Evolutionary conservation across 768 basidiomycete genomes (phyloP), one percentile per base, ranked within the genome.

Genomic region (Mrakia blollopis): DNA sequence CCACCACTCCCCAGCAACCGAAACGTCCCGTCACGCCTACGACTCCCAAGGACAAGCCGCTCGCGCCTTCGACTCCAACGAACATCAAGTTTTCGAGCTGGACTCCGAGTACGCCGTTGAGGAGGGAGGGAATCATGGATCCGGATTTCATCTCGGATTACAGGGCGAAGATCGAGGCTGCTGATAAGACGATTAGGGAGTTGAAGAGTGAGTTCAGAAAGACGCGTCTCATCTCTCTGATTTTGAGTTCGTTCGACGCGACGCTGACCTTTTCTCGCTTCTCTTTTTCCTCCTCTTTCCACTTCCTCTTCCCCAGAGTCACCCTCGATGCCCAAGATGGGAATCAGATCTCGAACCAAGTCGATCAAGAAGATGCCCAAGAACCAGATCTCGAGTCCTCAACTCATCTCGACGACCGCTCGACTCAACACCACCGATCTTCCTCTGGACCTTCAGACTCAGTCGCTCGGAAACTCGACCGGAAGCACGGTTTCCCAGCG

Each of bases 341-440:
- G 65, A n/a, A 35, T 68, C 37, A 3, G 37, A 4, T 39, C 65
- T 14, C 63, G 63, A 39, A 68, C 37, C 41, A 69, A 52, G 30
- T 50, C 65, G 44, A 32, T n/a, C 57, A 76, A 76, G 75, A 60
- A 37, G 41, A 69, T 52, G 68, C n/a, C n/a, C 11, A 71, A 44
- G 60, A 44, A 62, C 11, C 21, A 21, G 6, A 76, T 76, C 60
- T 76, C 75, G 32, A n/a, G 47, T n/a, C 75, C 75, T 7, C 75
- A 76, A 5, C 60, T 76, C 41, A 76, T 76, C 75, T 76, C 75
- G 35, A 70, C 75, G 5, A 76, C 75, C 9, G 68, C 75, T 23
- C 62, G 41, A 16, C 30, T 47, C n/a, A 35, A 39, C 35, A 69
- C 68, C 21, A 76, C 52, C 2, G 35, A 60, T 28, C 35, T 52